These are phyloP conservation scores for Hypoxylon rubiginosum DNA, from an alignment of 2,329 filamentous ascomycete genomes.

Conservation along the genomic window DNA sequence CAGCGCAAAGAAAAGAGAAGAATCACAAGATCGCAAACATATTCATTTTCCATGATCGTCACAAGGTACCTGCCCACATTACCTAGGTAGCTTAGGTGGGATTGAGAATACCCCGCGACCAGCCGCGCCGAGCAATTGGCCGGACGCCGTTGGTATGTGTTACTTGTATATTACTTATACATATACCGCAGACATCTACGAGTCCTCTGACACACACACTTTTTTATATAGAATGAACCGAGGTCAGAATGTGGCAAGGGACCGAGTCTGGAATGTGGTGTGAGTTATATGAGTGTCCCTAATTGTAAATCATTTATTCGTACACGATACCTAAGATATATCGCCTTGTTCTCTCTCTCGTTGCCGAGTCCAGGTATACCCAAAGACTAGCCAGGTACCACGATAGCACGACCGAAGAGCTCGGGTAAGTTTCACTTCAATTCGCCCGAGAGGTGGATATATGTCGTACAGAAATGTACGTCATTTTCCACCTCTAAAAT, in stretches of 20 bases:
- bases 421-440: background rate
- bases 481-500: constrained; percentile 3
- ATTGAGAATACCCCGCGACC: constrained; percentile 37
- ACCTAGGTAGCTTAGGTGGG: constrained; percentile 20
- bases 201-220: background rate
- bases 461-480: background rate
- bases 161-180: background rate
- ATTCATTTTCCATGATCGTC: constrained; percentile 36
- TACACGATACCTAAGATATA: too few species aligned
- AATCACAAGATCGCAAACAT: constrained; percentile 42
- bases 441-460: background rate
- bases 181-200: background rate
- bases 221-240: background rate
- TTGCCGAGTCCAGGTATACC: background rate
- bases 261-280: background rate
- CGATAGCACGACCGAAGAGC: background rate
- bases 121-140: constrained; percentile 44
- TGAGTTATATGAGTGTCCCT: background rate
- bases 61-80: constrained; percentile 44
- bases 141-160: constrained; percentile 14
- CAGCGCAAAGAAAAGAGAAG: constrained; percentile 7
- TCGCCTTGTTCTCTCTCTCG: background rate
- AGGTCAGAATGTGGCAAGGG: background rate
- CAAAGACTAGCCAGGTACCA: background rate
- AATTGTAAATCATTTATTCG: background rate